Evolutionary conservation across 1,139 yeast species (phyloP), one percentile per base, ranked within the genome.

Genomic region (Kodamaea sp.): DNA sequence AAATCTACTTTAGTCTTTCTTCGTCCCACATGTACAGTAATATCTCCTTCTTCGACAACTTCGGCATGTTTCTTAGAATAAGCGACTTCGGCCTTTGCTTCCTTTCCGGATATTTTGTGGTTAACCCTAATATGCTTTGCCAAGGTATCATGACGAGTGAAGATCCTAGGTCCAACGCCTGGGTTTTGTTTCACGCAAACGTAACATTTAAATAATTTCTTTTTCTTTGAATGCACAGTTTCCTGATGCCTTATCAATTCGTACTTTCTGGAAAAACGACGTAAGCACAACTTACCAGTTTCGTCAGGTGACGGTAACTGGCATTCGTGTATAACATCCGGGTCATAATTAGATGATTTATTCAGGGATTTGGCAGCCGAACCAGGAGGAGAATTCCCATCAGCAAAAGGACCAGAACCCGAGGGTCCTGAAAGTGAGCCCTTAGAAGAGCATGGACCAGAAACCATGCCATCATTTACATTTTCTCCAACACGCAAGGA

Each of bases 231-330:
- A 61, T 92, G 98, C 39, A 92, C 92, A 0, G 97, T 90, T 58
- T 92, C 96, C 63, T 90, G 96, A 62, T 92, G 97, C 53, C 98
- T 78, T 25, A 90, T 84, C 55, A 92, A 73, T 65, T 92, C 98
- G 56, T 92, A 92, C 26, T 96, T 95, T 52, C 98, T 76, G 11
- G 97, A 88, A 58, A 92, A 92, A 46, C 84, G 78, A 53, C 95
- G 86, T 49, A 79, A 68, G 60, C 97, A 90, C 38, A 79, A 73
- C 48, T 74, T 70, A 34, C 82, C 60, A 4, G 73, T 70, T 36
- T 66, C 72, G 45, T 71, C 77, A 6, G 76, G 67, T 1, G 74
- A 67, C 2, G 76, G 69, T 26, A 71, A 55, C 46, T 69, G 75
- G 52, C 77, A 71, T 49, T 71, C 77, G 45, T 71, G 77, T 1